A percentile compares a stretch with the other conserved stretches of the same genome.
Evolutionary conservation across 2,329 filamentous ascomycete genomes (phyloP).

Genomic region (Sphaerostilbella broomeana): DNA sequence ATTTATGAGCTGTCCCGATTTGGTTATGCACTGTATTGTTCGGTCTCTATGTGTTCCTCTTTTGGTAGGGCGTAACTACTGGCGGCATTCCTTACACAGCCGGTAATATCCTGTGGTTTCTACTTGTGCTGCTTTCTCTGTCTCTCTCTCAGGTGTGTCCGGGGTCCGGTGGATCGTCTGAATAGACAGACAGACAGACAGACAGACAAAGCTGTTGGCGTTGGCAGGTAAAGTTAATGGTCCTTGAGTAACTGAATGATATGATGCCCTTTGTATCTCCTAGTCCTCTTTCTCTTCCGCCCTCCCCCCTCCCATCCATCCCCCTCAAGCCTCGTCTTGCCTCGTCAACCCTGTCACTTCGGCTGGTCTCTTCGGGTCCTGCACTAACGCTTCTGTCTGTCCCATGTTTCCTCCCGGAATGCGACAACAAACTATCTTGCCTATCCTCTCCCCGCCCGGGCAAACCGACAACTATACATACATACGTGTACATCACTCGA

Average conservation of each 20-base stretch:
- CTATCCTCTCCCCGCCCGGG: not conserved
- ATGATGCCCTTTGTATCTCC: too few species aligned
- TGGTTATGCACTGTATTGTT: conserved; percentile 12
- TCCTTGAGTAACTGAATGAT: too few species aligned
- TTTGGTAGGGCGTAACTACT: conserved; percentile 9
- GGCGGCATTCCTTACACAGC: conserved; percentile 12
- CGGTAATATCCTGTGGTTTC: not conserved
- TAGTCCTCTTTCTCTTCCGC: not conserved
- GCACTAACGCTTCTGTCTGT: not conserved
- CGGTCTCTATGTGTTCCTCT: conserved; percentile 8
- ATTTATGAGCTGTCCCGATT: conserved; percentile 2
- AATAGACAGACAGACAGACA: too few species aligned
- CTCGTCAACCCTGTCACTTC: conserved; percentile 4
- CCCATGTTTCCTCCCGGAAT: conserved; percentile 11
- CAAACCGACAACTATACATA: too few species aligned
- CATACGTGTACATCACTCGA: too few species aligned
- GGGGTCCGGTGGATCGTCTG: too few species aligned
- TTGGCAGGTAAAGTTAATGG: too few species aligned
- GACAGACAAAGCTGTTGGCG: too few species aligned
- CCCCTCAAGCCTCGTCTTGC: conserved; percentile 8
- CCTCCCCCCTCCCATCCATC: not conserved
- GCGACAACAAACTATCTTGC: conserved; percentile 7
- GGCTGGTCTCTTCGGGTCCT: conserved; percentile 1
- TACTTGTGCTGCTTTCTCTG: not conserved
- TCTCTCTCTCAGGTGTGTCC: not conserved